Evolutionary conservation across 768 basidiomycete genomes (phyloP).

Genomic region (Boletus subcaerulescens): DNA sequence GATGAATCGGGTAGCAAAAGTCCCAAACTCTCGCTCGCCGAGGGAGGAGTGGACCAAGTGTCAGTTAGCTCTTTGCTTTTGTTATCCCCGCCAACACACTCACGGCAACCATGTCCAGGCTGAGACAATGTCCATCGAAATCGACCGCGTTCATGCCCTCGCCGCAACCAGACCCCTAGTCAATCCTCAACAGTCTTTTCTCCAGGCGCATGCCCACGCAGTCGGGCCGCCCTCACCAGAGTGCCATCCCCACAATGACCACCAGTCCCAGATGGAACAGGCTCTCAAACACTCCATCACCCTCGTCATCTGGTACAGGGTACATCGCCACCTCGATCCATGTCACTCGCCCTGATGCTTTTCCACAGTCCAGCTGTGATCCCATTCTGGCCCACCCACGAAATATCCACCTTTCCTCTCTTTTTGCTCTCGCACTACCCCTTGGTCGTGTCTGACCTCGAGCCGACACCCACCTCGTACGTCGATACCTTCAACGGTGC

Average conservation of each 20-base stretch:
- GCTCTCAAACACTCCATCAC: conserved; percentile 54
- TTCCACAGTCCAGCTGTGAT: conserved; percentile 43
- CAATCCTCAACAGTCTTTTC: conserved; percentile 2
- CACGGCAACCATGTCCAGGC: background rate
- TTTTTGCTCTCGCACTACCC: conserved; percentile 56
- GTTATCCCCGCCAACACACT: background rate
- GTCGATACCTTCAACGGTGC: conserved; percentile 57
- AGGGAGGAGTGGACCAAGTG: conserved; percentile 9
- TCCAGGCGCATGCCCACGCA: conserved; percentile 5
- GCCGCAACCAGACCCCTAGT: conserved; percentile 13
- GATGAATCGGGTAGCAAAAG: conserved; percentile 20
- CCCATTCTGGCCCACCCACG: conserved; percentile 55
- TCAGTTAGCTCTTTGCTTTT: background rate
- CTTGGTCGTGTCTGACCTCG: conserved; percentile 53
- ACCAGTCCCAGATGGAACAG: conserved; percentile 33
- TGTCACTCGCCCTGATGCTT: background rate
- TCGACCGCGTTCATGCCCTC: conserved; percentile 26
- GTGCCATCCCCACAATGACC: conserved; percentile 18
- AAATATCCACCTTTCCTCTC: conserved; percentile 61
- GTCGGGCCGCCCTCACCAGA: conserved; percentile 14
- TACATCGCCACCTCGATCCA: conserved; percentile 19
- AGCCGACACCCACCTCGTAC: conserved; percentile 49
- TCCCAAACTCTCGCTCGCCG: conserved; percentile 3
- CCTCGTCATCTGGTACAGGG: conserved; percentile 70
- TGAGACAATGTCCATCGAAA: conserved; percentile 21